phyloP scores from a whole-genome alignment of 164 flowering plant genomes.

The Magnolia sinica region DNA sequence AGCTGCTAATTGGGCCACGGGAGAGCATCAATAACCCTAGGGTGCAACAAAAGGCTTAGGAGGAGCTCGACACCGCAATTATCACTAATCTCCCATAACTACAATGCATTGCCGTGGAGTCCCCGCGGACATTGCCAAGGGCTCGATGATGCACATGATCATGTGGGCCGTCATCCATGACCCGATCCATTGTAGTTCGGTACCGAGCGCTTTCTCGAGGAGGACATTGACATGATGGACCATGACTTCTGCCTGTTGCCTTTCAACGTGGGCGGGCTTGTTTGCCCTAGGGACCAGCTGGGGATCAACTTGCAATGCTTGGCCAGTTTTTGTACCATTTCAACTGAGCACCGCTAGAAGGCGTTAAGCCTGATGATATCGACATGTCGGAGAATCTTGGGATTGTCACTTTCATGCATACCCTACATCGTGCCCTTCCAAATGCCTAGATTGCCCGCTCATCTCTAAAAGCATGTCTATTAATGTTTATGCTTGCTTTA shows the following conservation, averaged over 20 bases:
- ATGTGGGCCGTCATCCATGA: slow-evolving; percentile 38
- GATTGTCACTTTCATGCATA: not conserved
- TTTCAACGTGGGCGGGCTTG: slow-evolving; percentile 23
- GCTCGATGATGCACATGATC: slow-evolving; percentile 30
- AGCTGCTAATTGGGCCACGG: too few relatives aligned
- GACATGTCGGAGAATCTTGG: too few relatives aligned
- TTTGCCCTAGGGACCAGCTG: slow-evolving; percentile 13
- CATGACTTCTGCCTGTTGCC: slow-evolving; percentile 34
- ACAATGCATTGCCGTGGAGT: too few relatives aligned
- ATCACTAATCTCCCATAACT: too few relatives aligned
- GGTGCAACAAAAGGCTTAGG: too few relatives aligned
- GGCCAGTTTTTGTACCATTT: too few relatives aligned
- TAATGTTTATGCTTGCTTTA: not conserved
- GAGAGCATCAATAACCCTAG: too few relatives aligned
- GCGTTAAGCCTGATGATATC: too few relatives aligned
- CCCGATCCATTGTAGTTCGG: slow-evolving; percentile 31
- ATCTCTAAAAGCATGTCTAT: slow-evolving; percentile 1
- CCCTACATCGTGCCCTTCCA: slow-evolving; percentile 25
- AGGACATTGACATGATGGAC: slow-evolving; percentile 40
- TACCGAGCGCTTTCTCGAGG: slow-evolving; percentile 29
- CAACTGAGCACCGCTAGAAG: too few relatives aligned
- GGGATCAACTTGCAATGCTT: slow-evolving; percentile 29
- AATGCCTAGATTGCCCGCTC: slow-evolving; percentile 25
- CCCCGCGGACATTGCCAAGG: slow-evolving; percentile 29
- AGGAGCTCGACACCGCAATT: too few relatives aligned